Percentiles rank a stretch among this genome's conserved stretches.
Evolutionary conservation across 768 basidiomycete genomes (phyloP).

Genomic region (Naganishia friedmannii): DNA sequence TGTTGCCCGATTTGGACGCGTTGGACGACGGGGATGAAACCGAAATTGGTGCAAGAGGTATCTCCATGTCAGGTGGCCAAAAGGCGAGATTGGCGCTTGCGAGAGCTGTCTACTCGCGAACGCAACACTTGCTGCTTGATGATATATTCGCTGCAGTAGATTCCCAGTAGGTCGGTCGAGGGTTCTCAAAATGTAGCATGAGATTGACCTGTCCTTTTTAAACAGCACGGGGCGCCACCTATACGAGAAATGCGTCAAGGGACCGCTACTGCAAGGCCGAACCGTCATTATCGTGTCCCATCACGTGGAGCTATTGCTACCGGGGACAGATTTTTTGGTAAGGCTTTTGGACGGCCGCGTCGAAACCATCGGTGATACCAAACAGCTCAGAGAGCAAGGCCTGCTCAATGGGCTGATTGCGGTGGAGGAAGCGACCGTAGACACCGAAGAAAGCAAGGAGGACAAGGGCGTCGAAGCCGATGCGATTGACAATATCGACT

Average conservation of each 20-base stretch:
- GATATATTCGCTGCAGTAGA: constrained; percentile 75
- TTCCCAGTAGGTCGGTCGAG: constrained; percentile 15
- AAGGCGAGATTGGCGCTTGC: constrained; percentile 77
- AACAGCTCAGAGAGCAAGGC: constrained; percentile 64
- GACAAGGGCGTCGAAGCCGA: constrained; percentile 36
- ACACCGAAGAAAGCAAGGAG: constrained; percentile 39
- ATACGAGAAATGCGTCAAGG: constrained; percentile 57
- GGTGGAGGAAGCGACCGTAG: constrained; percentile 54
- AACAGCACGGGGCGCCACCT: constrained; percentile 58
- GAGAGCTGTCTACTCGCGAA: constrained; percentile 72
- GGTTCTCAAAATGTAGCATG: background rate
- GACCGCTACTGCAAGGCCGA: constrained; percentile 53
- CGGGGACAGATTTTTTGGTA: constrained; percentile 68
- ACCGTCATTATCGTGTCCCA: constrained; percentile 65
- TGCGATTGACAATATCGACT: constrained; percentile 40
- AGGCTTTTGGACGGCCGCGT: constrained; percentile 79
- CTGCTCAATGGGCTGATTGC: constrained; percentile 62
- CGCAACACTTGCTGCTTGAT: constrained; percentile 67
- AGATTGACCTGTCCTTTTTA: background rate
- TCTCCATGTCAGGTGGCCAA: constrained; percentile 68
- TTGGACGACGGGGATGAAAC: constrained; percentile 39
- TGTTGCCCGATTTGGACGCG: constrained; percentile 32
- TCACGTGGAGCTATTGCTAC: constrained; percentile 76
- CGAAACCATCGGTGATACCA: constrained; percentile 68
- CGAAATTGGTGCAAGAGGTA: constrained; percentile 35